Evolutionary conservation across 2,329 filamentous ascomycete genomes (phyloP).

Genomic region (Aureobasidium subglaciale): DNA sequence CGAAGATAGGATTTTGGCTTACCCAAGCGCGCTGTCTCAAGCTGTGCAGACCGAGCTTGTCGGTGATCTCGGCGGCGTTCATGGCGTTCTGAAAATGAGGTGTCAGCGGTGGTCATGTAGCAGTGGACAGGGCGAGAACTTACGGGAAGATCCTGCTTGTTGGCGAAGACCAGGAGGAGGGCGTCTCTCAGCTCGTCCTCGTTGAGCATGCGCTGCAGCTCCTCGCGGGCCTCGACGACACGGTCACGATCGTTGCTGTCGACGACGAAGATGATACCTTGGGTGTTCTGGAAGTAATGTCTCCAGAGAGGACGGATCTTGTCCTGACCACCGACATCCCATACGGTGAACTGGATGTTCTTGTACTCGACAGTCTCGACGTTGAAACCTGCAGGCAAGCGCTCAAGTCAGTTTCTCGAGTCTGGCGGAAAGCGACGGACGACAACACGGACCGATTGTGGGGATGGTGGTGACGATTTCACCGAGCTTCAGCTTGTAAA

Average conservation of each 20-base stretch:
- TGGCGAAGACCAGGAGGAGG: slow-evolving; percentile 89
- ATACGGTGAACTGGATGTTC: slow-evolving; percentile 99
- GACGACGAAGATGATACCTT: slow-evolving; percentile 97
- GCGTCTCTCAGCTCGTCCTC: slow-evolving; percentile 97
- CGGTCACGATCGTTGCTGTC: slow-evolving; percentile 88
- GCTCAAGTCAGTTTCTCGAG: slow-evolving; percentile 8
- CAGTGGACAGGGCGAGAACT: slow-evolving; percentile 40
- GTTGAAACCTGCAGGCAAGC: slow-evolving; percentile 63
- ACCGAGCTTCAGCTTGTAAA: slow-evolving; percentile 98
- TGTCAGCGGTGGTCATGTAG: background rate
- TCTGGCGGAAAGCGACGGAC: background rate
- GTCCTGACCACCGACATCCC: slow-evolving; percentile 98
- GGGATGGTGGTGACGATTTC: slow-evolving; percentile 98
- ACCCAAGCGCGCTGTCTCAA: slow-evolving; percentile 98
- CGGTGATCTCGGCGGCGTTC: slow-evolving; percentile 99
- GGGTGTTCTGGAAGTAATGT: slow-evolving; percentile 93
- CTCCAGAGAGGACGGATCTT: slow-evolving; percentile 97
- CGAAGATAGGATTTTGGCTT: slow-evolving; percentile 38
- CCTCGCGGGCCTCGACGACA: slow-evolving; percentile 86
- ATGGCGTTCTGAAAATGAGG: slow-evolving; percentile 73
- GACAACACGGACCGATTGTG: slow-evolving; percentile 60
- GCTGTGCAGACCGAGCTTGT: slow-evolving; percentile 99
- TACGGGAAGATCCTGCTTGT: slow-evolving; percentile 93
- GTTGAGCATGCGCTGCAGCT: slow-evolving; percentile 95
- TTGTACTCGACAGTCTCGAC: slow-evolving; percentile 98